A percentile compares a stretch with the other conserved stretches of the same genome.
These are phyloP conservation scores for Cyclocybe aegerita DNA, from an alignment of 768 basidiomycete genomes.

Conservation along the genomic window DNA sequence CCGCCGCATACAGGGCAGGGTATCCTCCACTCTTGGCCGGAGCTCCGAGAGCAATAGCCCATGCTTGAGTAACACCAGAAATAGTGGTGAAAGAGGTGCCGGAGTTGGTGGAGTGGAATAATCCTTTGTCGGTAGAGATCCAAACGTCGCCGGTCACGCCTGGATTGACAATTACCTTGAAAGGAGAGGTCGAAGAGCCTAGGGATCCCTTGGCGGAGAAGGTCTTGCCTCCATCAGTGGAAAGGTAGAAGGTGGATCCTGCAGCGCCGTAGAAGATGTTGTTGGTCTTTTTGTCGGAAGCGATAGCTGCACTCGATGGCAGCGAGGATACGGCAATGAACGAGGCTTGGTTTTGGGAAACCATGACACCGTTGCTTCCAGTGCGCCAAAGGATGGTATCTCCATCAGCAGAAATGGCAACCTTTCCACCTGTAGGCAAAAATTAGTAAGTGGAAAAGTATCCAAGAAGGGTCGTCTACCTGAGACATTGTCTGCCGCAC, in stretches of 20 bases:
- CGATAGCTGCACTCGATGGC: slow-evolving; percentile 53
- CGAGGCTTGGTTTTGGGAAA: slow-evolving; percentile 48
- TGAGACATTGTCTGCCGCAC: slow-evolving; percentile 47
- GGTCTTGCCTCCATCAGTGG: slow-evolving; percentile 53
- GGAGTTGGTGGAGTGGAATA: slow-evolving; percentile 57
- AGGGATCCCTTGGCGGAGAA: slow-evolving; percentile 44
- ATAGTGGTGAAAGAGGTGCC: slow-evolving; percentile 50
- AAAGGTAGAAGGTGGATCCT: slow-evolving; percentile 57
- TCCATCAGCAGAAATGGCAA: slow-evolving; percentile 51
- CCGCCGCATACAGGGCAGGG: slow-evolving; percentile 56
- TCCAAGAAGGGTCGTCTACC: slow-evolving; percentile 18
- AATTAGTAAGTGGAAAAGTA: neutral
- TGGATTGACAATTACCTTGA: slow-evolving; percentile 55
- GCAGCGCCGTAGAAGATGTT: slow-evolving; percentile 60
- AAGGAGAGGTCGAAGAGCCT: slow-evolving; percentile 46
- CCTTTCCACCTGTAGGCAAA: slow-evolving; percentile 31
- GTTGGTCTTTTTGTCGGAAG: slow-evolving; percentile 61
- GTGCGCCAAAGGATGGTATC: slow-evolving; percentile 61
- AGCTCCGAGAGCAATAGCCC: slow-evolving; percentile 59
- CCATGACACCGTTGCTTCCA: slow-evolving; percentile 43
- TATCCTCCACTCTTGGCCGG: slow-evolving; percentile 46
- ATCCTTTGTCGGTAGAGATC: slow-evolving; percentile 56
- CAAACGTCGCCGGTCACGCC: slow-evolving; percentile 58
- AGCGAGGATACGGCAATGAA: slow-evolving; percentile 52
- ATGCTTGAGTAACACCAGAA: slow-evolving; percentile 47